A percentile compares a stretch with the other conserved stretches of the same genome.
phyloP scores from a whole-genome alignment of 1,284 basidiomycete species.

The Tremellales sp. region DNA sequence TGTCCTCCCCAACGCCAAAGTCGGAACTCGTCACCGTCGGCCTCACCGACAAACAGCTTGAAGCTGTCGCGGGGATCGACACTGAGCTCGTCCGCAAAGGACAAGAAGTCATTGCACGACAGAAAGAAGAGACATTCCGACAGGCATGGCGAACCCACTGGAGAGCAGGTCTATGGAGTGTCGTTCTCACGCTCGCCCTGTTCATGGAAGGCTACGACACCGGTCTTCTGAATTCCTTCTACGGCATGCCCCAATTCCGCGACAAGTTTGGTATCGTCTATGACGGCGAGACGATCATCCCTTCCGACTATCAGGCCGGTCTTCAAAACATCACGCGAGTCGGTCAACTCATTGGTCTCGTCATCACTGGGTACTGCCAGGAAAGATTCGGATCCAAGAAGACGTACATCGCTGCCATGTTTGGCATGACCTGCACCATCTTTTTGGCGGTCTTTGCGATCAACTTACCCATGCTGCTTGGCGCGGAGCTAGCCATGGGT shows the following conservation, averaged over 20 bases:
- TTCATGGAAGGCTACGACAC: not conserved
- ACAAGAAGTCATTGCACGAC: conserved; percentile 5
- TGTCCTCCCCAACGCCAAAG: too few relatives aligned
- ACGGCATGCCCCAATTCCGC: not conserved
- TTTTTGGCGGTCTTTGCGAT: conserved; percentile 47
- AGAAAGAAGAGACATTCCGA: conserved; percentile 8
- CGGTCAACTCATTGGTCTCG: conserved; percentile 14
- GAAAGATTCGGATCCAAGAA: conserved; percentile 40
- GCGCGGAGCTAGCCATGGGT: conserved; percentile 20
- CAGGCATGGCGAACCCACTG: conserved; percentile 11
- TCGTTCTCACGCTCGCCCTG: not conserved
- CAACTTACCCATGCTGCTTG: conserved; percentile 41
- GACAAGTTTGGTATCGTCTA: conserved; percentile 2
- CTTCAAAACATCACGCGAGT: not conserved
- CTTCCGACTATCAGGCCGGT: conserved; percentile 1
- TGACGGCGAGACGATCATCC: not conserved
- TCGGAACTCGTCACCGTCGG: too few relatives aligned
- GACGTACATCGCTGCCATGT: conserved; percentile 37
- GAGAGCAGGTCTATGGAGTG: conserved; percentile 23
- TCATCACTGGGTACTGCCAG: conserved; percentile 30
- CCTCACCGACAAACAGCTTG: not conserved
- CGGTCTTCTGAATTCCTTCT: conserved; percentile 1
- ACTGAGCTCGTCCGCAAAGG: conserved; percentile 9
- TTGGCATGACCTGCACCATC: conserved; percentile 37
- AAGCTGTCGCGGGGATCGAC: conserved; percentile 13